A percentile compares a stretch with the other conserved stretches of the same genome.
Conservation (phyloP, 2,329 filamentous ascomycete species). For the Penicillium sp. region DNA sequence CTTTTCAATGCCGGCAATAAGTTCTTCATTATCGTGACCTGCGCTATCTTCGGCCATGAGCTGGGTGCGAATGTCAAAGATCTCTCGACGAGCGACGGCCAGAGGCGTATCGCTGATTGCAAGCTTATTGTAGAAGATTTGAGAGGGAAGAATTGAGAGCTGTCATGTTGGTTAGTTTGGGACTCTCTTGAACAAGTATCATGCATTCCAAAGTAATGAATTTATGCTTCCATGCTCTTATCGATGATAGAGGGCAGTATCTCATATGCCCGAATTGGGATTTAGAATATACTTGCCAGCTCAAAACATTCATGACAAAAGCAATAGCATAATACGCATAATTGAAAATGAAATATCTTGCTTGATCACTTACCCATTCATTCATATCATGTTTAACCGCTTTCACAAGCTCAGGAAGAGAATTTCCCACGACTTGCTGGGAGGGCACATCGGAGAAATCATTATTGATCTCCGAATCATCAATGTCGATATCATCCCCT, state of each 20-base stretch:
- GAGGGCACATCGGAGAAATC: conserved; percentile 15
- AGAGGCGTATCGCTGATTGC: conserved; percentile 38
- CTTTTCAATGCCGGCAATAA: conserved; percentile 52
- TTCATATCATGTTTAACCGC: conserved; percentile 47
- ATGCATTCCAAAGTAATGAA: background rate
- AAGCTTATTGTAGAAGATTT: conserved; percentile 59
- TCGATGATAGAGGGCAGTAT: background rate
- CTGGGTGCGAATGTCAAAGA: conserved; percentile 64
- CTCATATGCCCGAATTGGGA: background rate
- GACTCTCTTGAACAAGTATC: background rate
- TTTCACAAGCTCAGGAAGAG: conserved; percentile 34
- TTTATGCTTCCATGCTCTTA: background rate
- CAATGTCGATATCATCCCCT: conserved; percentile 58
- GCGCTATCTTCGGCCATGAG: conserved; percentile 59
- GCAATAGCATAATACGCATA: background rate
- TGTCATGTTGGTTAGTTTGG: conserved; percentile 30
- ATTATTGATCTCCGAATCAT: conserved; percentile 35
- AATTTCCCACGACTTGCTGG: conserved; percentile 9
- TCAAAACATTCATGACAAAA: background rate
- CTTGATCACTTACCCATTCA: conserved; percentile 48
- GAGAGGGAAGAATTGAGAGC: conserved; percentile 58
- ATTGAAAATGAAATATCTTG: background rate
- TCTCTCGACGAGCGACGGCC: conserved; percentile 56
- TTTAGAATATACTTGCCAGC: background rate
- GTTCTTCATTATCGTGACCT: conserved; percentile 44